phyloP scores from a whole-genome alignment of 441 rosid genomes.

The Gossypium gossypioides region DNA sequence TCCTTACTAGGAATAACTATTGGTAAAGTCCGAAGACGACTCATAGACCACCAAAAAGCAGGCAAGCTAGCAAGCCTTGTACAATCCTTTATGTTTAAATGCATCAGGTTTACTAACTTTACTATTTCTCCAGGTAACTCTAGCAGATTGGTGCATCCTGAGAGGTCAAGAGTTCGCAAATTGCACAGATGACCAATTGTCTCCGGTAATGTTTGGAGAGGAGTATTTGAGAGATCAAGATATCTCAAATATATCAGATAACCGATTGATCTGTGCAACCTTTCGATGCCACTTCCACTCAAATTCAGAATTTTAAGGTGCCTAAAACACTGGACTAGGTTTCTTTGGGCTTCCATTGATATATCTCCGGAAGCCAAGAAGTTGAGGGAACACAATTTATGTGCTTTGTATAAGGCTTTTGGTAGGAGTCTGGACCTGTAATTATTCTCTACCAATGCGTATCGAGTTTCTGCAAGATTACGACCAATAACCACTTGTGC shows the following conservation, averaged over 20 bases:
- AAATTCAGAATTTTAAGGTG: slow-evolving; percentile 14
- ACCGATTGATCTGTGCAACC: not conserved
- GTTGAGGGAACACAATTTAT: slow-evolving; percentile 13
- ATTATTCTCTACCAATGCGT: slow-evolving; percentile 3
- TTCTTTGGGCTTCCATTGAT: not conserved
- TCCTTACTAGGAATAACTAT: not conserved
- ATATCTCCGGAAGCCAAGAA: slow-evolving; percentile 1
- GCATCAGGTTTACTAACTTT: not conserved
- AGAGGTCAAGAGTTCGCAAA: slow-evolving; percentile 15
- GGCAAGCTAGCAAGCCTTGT: slow-evolving; percentile 7
- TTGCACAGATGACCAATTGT: slow-evolving; percentile 5
- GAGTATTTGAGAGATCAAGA: slow-evolving; percentile 20
- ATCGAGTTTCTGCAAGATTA: slow-evolving; percentile 7
- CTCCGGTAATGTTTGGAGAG: slow-evolving; percentile 9
- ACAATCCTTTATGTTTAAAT: slow-evolving; percentile 15
- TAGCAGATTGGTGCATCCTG: slow-evolving; percentile 10
- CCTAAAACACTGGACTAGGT: slow-evolving; percentile 9
- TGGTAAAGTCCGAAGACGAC: slow-evolving; percentile 14
- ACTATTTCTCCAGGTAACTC: slow-evolving; percentile 7
- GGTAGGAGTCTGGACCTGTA: not conserved
- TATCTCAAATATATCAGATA: slow-evolving; percentile 14
- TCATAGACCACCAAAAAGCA: not conserved
- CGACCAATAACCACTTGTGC: not conserved
- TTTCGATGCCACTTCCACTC: slow-evolving; percentile 11
- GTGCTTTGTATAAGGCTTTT: slow-evolving; percentile 13